phyloP scores from a whole-genome alignment of 306 rosid species.

The Malus sieversii region DNA sequence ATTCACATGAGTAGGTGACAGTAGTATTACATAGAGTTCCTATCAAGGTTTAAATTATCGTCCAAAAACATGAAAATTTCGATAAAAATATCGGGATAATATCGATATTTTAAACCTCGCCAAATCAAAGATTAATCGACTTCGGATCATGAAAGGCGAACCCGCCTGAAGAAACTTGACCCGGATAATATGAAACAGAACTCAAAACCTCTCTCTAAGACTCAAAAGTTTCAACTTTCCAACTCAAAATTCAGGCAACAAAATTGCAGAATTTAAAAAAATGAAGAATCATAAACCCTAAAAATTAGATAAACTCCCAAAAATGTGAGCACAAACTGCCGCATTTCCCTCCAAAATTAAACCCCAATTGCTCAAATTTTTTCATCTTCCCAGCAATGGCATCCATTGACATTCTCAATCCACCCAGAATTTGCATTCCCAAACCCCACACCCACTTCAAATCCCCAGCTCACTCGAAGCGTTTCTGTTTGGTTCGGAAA shows the following conservation, averaged over 20 bases:
- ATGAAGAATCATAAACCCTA: conserved; percentile 8
- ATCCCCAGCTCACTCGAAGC: conserved; percentile 15
- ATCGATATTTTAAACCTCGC: too few species aligned
- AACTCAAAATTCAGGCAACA: neutral
- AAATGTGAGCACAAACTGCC: neutral
- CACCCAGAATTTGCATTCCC: conserved; percentile 41
- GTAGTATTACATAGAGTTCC: too few species aligned
- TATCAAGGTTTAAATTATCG: too few species aligned
- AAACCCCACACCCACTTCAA: conserved; percentile 27
- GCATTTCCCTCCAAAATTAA: neutral
- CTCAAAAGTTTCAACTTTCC: neutral
- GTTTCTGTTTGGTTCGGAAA: conserved; percentile 24
- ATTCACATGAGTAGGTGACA: too few species aligned
- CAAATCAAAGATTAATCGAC: neutral
- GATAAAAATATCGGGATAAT: too few species aligned
- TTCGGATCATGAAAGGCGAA: neutral
- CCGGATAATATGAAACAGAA: neutral
- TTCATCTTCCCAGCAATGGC: conserved; percentile 27
- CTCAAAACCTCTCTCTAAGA: neutral
- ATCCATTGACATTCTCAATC: conserved; percentile 46
- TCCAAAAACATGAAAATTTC: too few species aligned
- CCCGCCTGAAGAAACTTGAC: neutral
- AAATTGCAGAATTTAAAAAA: neutral
- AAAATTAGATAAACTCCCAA: neutral
- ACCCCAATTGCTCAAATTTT: neutral